phyloP scores from a whole-genome alignment of 23 red algal genomes.

The Pyropia yezoensis region DNA sequence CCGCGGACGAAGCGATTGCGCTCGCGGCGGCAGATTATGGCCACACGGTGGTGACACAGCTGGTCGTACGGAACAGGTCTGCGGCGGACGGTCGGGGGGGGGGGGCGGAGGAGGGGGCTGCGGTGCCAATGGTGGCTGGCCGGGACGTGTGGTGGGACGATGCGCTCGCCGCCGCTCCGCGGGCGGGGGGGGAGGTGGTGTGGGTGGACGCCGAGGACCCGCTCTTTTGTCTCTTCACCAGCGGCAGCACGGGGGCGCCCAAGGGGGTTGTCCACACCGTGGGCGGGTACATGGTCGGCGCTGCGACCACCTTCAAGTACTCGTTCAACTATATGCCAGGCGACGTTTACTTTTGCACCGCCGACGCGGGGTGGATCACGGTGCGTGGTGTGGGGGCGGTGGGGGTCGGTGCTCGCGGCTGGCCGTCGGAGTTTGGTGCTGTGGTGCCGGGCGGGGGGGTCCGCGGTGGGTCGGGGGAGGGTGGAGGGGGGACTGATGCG shows the following conservation, averaged over 20 bases:
- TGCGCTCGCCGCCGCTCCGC: constrained; percentile 2
- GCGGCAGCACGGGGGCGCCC: constrained; percentile 40
- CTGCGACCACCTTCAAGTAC: constrained; percentile 37
- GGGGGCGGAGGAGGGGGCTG: background rate
- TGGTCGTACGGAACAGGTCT: background rate
- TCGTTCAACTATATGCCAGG: constrained; percentile 46
- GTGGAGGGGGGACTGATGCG: too few relatives aligned
- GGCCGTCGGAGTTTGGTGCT: too few relatives aligned
- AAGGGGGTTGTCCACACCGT: constrained; percentile 57
- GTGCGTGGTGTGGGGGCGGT: too few relatives aligned
- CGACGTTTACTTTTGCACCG: constrained; percentile 70
- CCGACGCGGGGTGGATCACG: constrained; percentile 68
- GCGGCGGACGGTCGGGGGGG: too few relatives aligned
- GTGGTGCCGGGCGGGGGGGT: too few relatives aligned
- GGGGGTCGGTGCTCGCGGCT: too few relatives aligned
- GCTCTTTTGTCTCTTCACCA: constrained; percentile 63
- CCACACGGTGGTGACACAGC: background rate
- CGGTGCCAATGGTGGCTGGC: constrained; percentile 8
- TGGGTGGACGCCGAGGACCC: constrained; percentile 66
- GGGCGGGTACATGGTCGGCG: constrained; percentile 41
- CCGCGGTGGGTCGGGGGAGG: too few relatives aligned
- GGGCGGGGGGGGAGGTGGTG: constrained; percentile 8
- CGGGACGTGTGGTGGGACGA: constrained; percentile 25
- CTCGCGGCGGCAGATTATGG: background rate
- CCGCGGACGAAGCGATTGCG: constrained; percentile 40